Evolutionary conservation across 2,329 filamentous ascomycete species (phyloP), one percentile per base, ranked within the genome.

Genomic region (Pseudopithomyces maydicus): DNA sequence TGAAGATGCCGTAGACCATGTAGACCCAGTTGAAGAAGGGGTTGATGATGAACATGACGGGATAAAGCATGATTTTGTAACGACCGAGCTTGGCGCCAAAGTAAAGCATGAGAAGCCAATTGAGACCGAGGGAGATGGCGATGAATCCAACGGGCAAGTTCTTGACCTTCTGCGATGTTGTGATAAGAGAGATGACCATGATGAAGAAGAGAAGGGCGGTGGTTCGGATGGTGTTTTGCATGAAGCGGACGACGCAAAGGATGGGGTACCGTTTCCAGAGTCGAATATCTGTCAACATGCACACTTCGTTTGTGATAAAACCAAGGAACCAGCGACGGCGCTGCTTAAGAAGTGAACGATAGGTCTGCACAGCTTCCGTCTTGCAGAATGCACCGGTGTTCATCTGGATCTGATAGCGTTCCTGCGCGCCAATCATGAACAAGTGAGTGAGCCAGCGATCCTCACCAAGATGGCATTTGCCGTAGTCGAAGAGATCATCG

Each of bases 1-100:
- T 97, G 76, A 96, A 95, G 66, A 97, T 96, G 43, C 92, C 93
- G 74, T 97, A 97, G 2, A 97, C 90, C 90, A 97, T 97, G 79
- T 98, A 98, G 56, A 92, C 85, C 94, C 94, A 98, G 77, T 98
- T 98, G 83, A 97, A 93, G 72, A 98, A 96, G 0, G 95, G 94
- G 71, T 97, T 98, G 61, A 97, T 76, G 45, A 97, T 79, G 73
- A 97, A 98, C 92, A 98, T 97, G 61, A 98, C 69, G 0, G 94
- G 94, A 73, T 98, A 98, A 6, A 98, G 82, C 89, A 91, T 94
- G 60, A 96, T 90, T 81, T 99, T 98, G 81, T 89, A 97, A 11
- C 95, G 86, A 58, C 89, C 88, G 47, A 98, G 84, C 77, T 91
- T 92, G 54, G 88, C 85, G 22, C 92, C 94, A 74, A 98, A 97